A percentile compares a stretch with the other conserved stretches of the same genome.
These are phyloP conservation scores for Seiridium unicorne DNA, from an alignment of 2,329 filamentous ascomycete genomes.

Conservation along the genomic window DNA sequence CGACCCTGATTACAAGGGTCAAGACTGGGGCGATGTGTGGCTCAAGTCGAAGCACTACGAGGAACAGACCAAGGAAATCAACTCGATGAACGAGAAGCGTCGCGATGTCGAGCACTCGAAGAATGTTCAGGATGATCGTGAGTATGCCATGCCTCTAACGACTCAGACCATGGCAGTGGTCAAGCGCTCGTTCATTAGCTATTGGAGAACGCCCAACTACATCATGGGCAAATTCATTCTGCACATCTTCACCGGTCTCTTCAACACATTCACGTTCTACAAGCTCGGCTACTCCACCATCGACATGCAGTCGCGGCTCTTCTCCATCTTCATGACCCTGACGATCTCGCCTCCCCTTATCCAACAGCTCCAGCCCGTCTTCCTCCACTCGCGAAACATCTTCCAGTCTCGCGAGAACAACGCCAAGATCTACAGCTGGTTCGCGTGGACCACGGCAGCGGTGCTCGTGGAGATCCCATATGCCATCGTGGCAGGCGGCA, in stretches of 20 bases:
- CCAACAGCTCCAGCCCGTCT: constrained; percentile 74
- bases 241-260: constrained; percentile 68
- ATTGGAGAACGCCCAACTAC: constrained; percentile 76
- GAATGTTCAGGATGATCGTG: constrained; percentile 46
- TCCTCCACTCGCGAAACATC: constrained; percentile 62
- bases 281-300: constrained; percentile 54
- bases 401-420: constrained; percentile 72
- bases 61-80: constrained; percentile 47
- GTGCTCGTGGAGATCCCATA: constrained; percentile 72
- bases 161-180: constrained; percentile 66
- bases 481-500: constrained; percentile 59
- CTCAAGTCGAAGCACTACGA: constrained; percentile 47
- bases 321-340: constrained; percentile 74
- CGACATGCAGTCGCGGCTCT: constrained; percentile 70
- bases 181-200: constrained; percentile 67
- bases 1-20: constrained; percentile 56
- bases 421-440: constrained; percentile 79
- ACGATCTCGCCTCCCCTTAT: constrained; percentile 74
- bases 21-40: constrained; percentile 66
- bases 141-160: constrained; percentile 65
- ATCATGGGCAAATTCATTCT: constrained; percentile 76
- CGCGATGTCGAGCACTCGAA: constrained; percentile 33
- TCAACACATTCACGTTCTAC: constrained; percentile 70
- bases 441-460: constrained; percentile 64
- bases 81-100: constrained; percentile 46